phyloP scores from a whole-genome alignment of 176 grass and related monocot species.

The Paspalum notatum region DNA sequence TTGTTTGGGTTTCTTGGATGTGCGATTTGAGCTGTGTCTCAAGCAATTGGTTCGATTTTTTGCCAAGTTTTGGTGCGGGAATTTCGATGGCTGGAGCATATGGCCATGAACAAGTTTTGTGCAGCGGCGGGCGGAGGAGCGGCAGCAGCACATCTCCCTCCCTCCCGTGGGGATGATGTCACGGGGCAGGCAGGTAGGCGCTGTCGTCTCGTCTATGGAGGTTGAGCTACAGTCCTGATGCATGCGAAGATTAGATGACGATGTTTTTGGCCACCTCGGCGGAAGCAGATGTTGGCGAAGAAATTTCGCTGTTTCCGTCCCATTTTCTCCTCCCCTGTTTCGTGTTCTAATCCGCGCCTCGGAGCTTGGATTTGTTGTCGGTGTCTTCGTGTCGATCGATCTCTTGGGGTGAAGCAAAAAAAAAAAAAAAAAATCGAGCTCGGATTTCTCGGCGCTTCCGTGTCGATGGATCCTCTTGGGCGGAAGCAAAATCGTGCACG shows the following conservation, averaged over 20 bases:
- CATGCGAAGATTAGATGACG: neutral
- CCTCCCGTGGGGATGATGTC: constrained; percentile 25
- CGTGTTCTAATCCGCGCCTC: neutral
- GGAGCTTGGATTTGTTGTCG: neutral
- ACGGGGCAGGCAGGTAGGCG: constrained; percentile 13
- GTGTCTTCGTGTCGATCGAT: neutral
- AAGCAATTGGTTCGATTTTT: neutral
- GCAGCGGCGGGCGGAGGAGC: neutral
- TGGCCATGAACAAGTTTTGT: constrained; percentile 47
- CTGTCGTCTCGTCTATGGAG: neutral
- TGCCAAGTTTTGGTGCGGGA: too few species aligned
- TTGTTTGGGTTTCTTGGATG: too few species aligned
- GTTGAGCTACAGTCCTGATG: neutral
- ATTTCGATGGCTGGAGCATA: neutral
- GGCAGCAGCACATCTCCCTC: neutral
- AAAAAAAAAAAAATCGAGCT: neutral
- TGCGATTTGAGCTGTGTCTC: neutral
- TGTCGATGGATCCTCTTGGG: neutral
- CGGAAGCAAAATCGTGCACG: constrained; percentile 30
- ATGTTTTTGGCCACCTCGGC: neutral
- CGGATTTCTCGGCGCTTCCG: constrained; percentile 24
- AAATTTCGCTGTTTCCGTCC: neutral
- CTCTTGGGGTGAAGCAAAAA: neutral
- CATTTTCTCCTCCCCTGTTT: constrained; percentile 9
- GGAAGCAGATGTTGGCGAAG: neutral